Evolutionary conservation across 2,329 filamentous ascomycete genomes (phyloP), one percentile per base, ranked within the genome.

Genomic region (Magnaporthiopsis incrustans): DNA sequence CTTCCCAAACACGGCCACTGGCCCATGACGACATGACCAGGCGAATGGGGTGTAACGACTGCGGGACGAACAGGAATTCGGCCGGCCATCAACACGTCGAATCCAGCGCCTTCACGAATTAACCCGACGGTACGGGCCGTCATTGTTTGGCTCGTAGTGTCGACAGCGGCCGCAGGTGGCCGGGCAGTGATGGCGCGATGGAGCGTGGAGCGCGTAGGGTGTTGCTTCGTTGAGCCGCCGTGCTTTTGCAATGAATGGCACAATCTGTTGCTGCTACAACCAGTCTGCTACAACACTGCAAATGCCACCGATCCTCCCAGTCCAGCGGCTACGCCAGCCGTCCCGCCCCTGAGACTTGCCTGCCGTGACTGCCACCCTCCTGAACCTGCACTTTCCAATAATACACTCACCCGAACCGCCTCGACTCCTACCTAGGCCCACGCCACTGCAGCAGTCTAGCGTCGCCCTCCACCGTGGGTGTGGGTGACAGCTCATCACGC

Each of bases 1-100:
- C 35, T 59, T 35, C n/a, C 57, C 26, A 63, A 63, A 60, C 62
- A 57, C 57, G 57, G 10, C 57, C 25, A 58, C 57, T 58, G 57
- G 57, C 5, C 33, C 38, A 44, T 18, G 38, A 44, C 38, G 38
- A 18, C 38, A 44, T 15, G 1, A 15, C 5, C 15, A 5, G 38
- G 14, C 38, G 38, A 44, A 44, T 44, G 38, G 38, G 3, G 38
- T 44, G 38, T 44, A 38, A 38, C 15, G 11, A 1, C 4, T 3
- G 35, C 12, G 11, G 11, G 12, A 38, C 14, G 14, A 15, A 15
- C 35, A 38, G 4, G 12, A 14, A 33, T 33, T 33, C 11, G 8
- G 32, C 32, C 11, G 32, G 32, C 33, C 33, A 35, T 12, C 11
- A 12, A 11, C 3, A 35, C 14, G 14, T 35, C 33, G 3, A 35